A percentile compares a stretch with the other conserved stretches of the same genome.
phyloP scores from a whole-genome alignment of 1,139 yeast species.

The Saccharomyces hybrid region DNA sequence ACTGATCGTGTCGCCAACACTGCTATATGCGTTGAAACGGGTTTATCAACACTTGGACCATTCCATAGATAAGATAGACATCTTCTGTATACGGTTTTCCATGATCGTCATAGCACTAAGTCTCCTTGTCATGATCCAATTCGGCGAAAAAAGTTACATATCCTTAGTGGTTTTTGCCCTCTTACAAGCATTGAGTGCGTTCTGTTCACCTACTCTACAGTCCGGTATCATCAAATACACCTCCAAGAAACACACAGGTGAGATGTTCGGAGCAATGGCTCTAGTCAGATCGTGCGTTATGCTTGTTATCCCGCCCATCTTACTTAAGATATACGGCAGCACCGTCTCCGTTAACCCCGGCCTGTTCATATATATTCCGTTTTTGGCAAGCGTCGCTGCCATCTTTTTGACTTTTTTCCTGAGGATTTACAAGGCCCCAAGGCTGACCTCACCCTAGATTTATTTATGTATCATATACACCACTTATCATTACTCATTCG shows the following conservation, averaged over 20 bases:
- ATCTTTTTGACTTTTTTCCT: constrained; percentile 14
- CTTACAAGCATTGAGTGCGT: constrained; percentile 36
- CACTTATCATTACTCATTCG: neutral
- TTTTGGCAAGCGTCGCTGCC: constrained; percentile 10
- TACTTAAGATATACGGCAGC: constrained; percentile 36
- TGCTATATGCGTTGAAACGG: constrained; percentile 34
- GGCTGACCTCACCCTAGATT: neutral
- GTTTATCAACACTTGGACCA: constrained; percentile 21
- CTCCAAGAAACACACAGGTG: constrained; percentile 41
- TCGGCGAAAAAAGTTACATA: constrained; percentile 11
- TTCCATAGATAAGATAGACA: constrained; percentile 51
- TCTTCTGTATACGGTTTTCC: constrained; percentile 36
- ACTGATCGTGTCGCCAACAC: constrained; percentile 37
- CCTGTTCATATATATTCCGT: constrained; percentile 25
- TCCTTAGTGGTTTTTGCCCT: constrained; percentile 16
- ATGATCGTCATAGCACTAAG: constrained; percentile 31
- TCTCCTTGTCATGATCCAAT: constrained; percentile 14
- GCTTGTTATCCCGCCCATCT: constrained; percentile 35
- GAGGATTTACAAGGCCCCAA: constrained; percentile 11
- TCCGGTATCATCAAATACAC: constrained; percentile 41
- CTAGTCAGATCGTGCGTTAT: constrained; percentile 36
- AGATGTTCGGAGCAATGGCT: constrained; percentile 45
- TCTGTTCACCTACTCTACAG: constrained; percentile 39
- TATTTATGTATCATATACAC: neutral
- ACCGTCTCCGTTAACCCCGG: constrained; percentile 30